phyloP scores from a whole-genome alignment of 768 basidiomycete species.

The Russula lepida region DNA sequence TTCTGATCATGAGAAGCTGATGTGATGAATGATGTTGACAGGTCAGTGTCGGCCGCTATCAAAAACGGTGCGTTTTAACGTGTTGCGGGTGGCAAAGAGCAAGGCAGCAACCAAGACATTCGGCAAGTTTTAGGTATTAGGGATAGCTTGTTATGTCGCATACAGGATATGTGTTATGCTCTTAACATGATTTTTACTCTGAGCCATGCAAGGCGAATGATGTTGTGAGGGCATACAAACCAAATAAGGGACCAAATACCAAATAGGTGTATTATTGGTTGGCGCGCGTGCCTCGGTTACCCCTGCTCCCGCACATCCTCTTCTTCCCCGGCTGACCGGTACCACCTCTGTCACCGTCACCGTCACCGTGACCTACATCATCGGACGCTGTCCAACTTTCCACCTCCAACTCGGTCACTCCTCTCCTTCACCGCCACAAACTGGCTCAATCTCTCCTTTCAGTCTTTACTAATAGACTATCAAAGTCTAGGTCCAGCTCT shows the following conservation, averaged over 20 bases:
- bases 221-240: not conserved
- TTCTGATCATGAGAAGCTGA: constrained; percentile 3
- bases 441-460: constrained; percentile 81
- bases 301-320: not conserved
- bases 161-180: constrained; percentile 27
- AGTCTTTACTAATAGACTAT: constrained; percentile 61
- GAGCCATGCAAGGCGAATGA: constrained; percentile 3
- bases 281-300: constrained; percentile 2
- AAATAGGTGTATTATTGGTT: constrained; percentile 8
- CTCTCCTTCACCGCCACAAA: constrained; percentile 30
- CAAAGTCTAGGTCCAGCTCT: constrained; percentile 65
- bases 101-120: constrained; percentile 89
- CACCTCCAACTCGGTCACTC: not conserved
- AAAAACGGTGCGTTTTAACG: constrained; percentile 99
- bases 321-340: not conserved
- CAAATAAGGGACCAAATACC: constrained; percentile 22
- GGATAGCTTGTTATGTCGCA: constrained; percentile 13
- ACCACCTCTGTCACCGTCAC: constrained; percentile 6
- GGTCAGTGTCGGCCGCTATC: constrained; percentile 99
- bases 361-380: constrained; percentile 1
- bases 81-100: constrained; percentile 88
- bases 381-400: not conserved
- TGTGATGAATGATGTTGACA: constrained; percentile 25
- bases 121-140: constrained; percentile 71
- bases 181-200: constrained; percentile 26